Conservation (phyloP, 257 asterid species). For the Gynochthodes officinalis region DNA sequence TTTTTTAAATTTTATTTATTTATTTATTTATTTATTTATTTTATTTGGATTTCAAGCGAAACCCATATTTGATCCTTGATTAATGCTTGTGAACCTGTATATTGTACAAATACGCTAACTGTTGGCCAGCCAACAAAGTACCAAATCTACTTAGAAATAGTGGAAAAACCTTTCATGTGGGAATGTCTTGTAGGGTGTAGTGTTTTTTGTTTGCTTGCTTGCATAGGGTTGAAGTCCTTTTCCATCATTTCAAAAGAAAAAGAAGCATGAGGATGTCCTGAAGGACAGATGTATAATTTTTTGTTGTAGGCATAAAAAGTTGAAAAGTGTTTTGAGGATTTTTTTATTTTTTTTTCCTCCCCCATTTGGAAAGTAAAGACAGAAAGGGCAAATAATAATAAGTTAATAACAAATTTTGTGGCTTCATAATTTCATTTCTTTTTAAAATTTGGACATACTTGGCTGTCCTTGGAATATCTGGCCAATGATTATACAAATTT, state of each 20-base stretch:
- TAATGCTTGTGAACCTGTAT: background rate
- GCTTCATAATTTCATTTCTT: no score
- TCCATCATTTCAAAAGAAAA: conserved; percentile 35
- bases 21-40: no score
- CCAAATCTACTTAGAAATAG: background rate
- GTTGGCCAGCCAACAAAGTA: no score
- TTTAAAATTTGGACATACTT: no score
- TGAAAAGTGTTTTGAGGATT: conserved; percentile 3
- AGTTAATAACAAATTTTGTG: no score
- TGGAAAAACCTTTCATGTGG: background rate
- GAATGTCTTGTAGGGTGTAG: conserved; percentile 3
- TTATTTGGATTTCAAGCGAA: no score
- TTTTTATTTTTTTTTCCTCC: conserved; percentile 11
- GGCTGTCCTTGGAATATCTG: no score
- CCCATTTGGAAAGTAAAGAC: no score
- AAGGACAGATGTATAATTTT: conserved; percentile 18
- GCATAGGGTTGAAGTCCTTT: conserved; percentile 25
- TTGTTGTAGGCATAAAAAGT: conserved; percentile 17
- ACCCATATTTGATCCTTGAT: background rate
- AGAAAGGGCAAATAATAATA: no score
- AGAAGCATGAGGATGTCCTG: conserved; percentile 25
- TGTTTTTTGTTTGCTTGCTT: conserved; percentile 15
- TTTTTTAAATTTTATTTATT: no score
- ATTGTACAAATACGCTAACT: no score
- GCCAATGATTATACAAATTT: no score